Evolutionary conservation across 768 basidiomycete species (phyloP), one percentile per base, ranked within the genome.

Genomic region (Coprinopsis sp.): DNA sequence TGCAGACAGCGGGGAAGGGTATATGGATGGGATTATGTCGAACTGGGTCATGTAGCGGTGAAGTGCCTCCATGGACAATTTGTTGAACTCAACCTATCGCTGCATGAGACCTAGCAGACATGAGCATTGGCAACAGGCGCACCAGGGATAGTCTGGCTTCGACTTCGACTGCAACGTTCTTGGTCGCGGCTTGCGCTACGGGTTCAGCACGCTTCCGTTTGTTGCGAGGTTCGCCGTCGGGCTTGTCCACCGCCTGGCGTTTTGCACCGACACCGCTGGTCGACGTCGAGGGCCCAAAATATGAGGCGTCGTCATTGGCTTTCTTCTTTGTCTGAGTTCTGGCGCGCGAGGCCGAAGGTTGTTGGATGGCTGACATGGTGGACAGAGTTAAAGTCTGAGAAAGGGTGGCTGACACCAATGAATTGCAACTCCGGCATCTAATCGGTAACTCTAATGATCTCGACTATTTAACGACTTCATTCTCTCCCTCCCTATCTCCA

Each of bases 31-130:
- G 16, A 87, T 71, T 41, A 90, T 74, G 58, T 88, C 82, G 56
- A 78, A 86, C 46, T 84, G 80, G 14, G 74, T 70, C 49, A 91
- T 74, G 62, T 91, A 91, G 48, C 81, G 78, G 59, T 87, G 77
- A 22, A 91, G 66, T 12, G 76, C 75, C 14, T 76, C 64, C 11
- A 71, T 67, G n/a, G 88, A 77, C 68, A 91, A 71, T 54, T 78
- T 79, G 36, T 73, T 69, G 60, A 91, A 90, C 58, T 91, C 85
- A 54, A 91, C 77, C 88, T 91, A 62, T 39, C 37, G 28, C 21
- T 36, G 38, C 25, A 11, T 19, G 19, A 25, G 18, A 40, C 14
- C 19, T 11, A 8, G 28, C 23, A 25, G 27, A 27, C 14, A 31
- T 21, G 23, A 41, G 28, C 19, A 38, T 19, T n/a, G n/a, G n/a